These are phyloP conservation scores for Monosporozyma yasuniensis DNA, from an alignment of 805 yeast genomes.

Conservation along the genomic window DNA sequence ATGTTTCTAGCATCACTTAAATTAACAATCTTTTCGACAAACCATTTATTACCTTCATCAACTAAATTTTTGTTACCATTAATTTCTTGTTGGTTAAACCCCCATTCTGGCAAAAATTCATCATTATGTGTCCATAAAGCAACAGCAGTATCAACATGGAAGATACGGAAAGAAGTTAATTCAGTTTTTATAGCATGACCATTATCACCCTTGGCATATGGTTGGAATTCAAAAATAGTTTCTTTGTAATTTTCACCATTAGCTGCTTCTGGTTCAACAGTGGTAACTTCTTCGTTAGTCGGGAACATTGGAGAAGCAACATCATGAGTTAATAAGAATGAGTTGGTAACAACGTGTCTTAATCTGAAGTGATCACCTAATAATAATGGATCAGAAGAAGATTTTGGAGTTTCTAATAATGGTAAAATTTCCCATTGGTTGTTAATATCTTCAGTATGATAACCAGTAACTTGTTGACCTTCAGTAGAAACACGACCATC, in stretches of 20 bases:
- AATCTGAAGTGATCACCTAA: slow-evolving; percentile 73
- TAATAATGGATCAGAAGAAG: slow-evolving; percentile 41
- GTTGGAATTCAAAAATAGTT: slow-evolving; percentile 69
- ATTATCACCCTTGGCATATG: slow-evolving; percentile 43
- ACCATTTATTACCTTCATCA: slow-evolving; percentile 67
- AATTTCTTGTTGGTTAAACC: slow-evolving; percentile 80
- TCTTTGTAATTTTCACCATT: slow-evolving; percentile 49
- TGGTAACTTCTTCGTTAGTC: slow-evolving; percentile 89
- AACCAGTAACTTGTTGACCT: slow-evolving; percentile 89
- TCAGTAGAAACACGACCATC: slow-evolving; percentile 93
- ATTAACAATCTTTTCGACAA: slow-evolving; percentile 57
- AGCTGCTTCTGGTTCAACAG: slow-evolving; percentile 55
- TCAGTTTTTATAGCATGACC: slow-evolving; percentile 50
- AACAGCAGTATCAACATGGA: slow-evolving; percentile 81
- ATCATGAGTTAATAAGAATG: slow-evolving; percentile 80
- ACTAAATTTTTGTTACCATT: slow-evolving; percentile 82
- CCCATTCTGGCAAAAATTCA: slow-evolving; percentile 89
- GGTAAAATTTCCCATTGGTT: slow-evolving; percentile 87
- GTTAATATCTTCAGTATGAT: slow-evolving; percentile 45
- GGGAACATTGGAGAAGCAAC: slow-evolving; percentile 91
- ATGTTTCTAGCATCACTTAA: slow-evolving; percentile 53
- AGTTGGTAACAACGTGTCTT: slow-evolving; percentile 71
- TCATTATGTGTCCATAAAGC: slow-evolving; percentile 92
- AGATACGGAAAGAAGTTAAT: slow-evolving; percentile 55
- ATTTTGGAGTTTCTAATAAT: slow-evolving; percentile 35